Evolutionary conservation across 1,284 basidiomycete species (phyloP).

Genomic region (Athelia psychrophila): DNA sequence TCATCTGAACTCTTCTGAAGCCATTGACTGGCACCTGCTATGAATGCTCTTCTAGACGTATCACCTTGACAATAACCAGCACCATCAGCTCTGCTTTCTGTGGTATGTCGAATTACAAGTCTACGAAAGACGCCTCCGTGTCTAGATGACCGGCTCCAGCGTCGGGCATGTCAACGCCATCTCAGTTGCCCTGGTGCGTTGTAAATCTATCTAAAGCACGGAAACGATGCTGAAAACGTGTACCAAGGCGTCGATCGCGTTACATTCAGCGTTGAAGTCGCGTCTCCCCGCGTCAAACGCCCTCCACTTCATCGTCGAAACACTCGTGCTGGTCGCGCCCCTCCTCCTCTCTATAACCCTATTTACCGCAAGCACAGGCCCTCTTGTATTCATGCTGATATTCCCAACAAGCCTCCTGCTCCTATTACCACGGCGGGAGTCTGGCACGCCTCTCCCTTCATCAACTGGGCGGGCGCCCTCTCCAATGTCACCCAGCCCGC

Average conservation of each 20-base stretch:
- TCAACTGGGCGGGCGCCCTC: slow-evolving; percentile 21
- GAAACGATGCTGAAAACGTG: slow-evolving; percentile 10
- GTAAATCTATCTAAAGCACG: slow-evolving; percentile 7
- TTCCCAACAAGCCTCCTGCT: slow-evolving; percentile 39
- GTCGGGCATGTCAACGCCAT: slow-evolving; percentile 75
- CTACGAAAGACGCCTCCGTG: slow-evolving; percentile 86
- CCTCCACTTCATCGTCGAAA: slow-evolving; percentile 54
- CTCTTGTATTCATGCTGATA: slow-evolving; percentile 51
- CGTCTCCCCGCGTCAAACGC: slow-evolving; percentile 36
- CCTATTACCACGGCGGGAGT: slow-evolving; percentile 39
- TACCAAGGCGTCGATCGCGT: slow-evolving; percentile 63
- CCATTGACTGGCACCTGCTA: too few species aligned
- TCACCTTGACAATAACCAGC: too few species aligned
- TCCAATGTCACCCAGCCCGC: slow-evolving; percentile 15
- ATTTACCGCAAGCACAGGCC: slow-evolving; percentile 56
- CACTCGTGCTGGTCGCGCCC: slow-evolving; percentile 67
- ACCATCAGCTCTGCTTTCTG: too few species aligned
- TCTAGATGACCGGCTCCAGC: slow-evolving; percentile 79
- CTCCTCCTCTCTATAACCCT: slow-evolving; percentile 79
- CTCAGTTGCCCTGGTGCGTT: slow-evolving; percentile 72
- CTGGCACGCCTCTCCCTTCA: slow-evolving; percentile 50
- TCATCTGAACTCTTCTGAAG: too few species aligned
- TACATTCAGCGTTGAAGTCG: slow-evolving; percentile 60
- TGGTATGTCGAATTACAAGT: slow-evolving; percentile 57
- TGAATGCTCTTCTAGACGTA: too few species aligned